Evolutionary conservation across 2,329 filamentous ascomycete genomes (phyloP), one percentile per base, ranked within the genome.

Genomic region (Calonectria hawksworthii): DNA sequence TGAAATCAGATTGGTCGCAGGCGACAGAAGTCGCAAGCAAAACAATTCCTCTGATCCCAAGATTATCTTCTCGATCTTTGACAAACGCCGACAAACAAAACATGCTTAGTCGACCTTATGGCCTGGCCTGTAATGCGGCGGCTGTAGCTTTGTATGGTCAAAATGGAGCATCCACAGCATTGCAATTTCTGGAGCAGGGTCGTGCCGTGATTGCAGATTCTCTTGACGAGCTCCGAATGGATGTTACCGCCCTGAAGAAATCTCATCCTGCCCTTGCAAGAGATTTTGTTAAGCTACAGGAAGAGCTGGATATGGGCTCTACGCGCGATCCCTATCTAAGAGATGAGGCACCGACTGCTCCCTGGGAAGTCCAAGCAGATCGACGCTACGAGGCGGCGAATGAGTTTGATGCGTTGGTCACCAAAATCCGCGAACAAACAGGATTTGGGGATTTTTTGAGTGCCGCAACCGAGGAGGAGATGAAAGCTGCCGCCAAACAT

Each of bases 121-220:
- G 51, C 4, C 51, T 74, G 7, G 36, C 67, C 1, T 70, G 51
- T 14, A 47, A 70, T 4, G 61, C 68, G 13, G 72, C 51, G 16
- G 67, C 51, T 16, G 38, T 74, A 16, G 72, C 72, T 18, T 23
- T 74, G 11, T 11, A 30, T 7, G 61, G 30, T 32, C 16, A n/a
- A 5, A 68, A 52, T 7, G 59, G 30, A 16, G 18, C 66, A 3
- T 10, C 32, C 4, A 30, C n/a, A 13, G 68, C 72, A 13, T 13
- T 74, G 28, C 9, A 63, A 5, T 30, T 74, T 30, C 68, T 74
- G 6, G 72, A 74, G n/a, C 67, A 44, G 13, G 67, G 72, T 13
- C 72, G 72, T 16, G 72, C 61, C 30, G 38, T 74, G 9, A n/a
- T 74, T 4, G 51, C 54, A 21, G 23, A 51, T 18, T 74, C 67